A percentile compares a stretch with the other conserved stretches of the same genome.
phyloP scores from a whole-genome alignment of 768 basidiomycete species.

The Piloderma croceum region DNA sequence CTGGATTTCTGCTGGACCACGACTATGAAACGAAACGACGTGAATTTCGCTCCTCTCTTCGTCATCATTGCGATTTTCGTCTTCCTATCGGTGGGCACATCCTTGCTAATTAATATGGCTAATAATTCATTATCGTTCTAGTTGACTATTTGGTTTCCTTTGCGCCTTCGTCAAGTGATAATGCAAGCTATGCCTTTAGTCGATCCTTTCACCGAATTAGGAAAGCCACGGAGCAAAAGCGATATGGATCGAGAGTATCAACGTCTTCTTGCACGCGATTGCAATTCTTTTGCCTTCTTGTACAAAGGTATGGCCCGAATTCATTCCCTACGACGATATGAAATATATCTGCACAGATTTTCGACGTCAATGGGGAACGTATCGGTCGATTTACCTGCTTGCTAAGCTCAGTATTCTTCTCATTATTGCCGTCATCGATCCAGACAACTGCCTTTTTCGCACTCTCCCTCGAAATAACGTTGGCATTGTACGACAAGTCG shows the following conservation, averaged over 20 bases:
- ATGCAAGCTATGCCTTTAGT: constrained; percentile 54
- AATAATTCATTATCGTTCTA: constrained; percentile 19
- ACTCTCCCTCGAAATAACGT: constrained; percentile 44
- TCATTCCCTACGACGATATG: constrained; percentile 4
- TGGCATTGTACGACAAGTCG: constrained; percentile 52
- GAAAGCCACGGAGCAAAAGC: constrained; percentile 45
- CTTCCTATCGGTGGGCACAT: constrained; percentile 41
- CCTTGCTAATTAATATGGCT: neutral
- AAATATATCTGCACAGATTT: constrained; percentile 40
- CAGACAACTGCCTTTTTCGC: constrained; percentile 71
- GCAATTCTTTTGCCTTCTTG: constrained; percentile 64
- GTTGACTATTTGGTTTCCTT: constrained; percentile 69
- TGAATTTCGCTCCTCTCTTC: constrained; percentile 64
- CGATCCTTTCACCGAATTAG: constrained; percentile 67
- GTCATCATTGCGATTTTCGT: constrained; percentile 52
- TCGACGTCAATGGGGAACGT: constrained; percentile 63
- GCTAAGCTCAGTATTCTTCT: constrained; percentile 66
- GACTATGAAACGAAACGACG: constrained; percentile 62
- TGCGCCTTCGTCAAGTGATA: constrained; percentile 54
- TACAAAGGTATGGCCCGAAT: constrained; percentile 51
- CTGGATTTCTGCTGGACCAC: constrained; percentile 78
- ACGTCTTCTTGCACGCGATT: constrained; percentile 55
- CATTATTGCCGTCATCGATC: constrained; percentile 59
- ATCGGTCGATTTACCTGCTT: constrained; percentile 58
- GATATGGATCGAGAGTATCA: constrained; percentile 71